Evolutionary conservation across 106 monocot species (phyloP).

Genomic region (Dendrobium nobile): DNA sequence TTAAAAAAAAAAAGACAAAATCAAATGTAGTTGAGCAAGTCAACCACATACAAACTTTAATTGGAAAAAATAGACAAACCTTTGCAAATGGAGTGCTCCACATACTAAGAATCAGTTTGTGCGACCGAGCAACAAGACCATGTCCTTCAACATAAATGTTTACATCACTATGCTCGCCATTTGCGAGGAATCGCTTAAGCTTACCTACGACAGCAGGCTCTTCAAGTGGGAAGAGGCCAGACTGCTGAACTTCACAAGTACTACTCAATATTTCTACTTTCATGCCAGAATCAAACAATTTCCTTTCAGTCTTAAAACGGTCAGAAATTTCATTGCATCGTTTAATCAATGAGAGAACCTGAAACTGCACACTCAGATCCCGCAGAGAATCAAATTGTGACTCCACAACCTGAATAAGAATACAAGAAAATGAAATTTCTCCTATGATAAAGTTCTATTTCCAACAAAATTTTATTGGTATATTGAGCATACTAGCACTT

Average conservation of each 20-base stretch:
- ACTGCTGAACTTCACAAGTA: slow-evolving; percentile 22
- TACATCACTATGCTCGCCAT: slow-evolving; percentile 67
- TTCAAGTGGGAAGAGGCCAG: slow-evolving; percentile 39
- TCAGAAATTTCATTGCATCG: slow-evolving; percentile 58
- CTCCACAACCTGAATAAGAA: slow-evolving; percentile 43
- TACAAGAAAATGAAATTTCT: slow-evolving; percentile 5
- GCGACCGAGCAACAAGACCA: slow-evolving; percentile 49
- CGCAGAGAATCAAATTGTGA: slow-evolving; percentile 40
- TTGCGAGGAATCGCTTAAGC: slow-evolving; percentile 53
- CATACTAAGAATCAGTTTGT: slow-evolving; percentile 79
- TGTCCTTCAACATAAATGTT: slow-evolving; percentile 59
- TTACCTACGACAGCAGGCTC: slow-evolving; percentile 40
- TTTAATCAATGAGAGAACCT: slow-evolving; percentile 46
- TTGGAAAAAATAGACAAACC: slow-evolving; percentile 23
- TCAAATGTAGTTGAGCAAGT: neutral
- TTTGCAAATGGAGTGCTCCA: slow-evolving; percentile 86
- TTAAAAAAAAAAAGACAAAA: neutral
- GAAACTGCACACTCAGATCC: slow-evolving; percentile 56
- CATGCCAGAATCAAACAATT: slow-evolving; percentile 39
- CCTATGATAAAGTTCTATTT: neutral
- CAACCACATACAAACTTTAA: neutral
- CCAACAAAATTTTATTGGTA: neutral
- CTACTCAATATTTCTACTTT: slow-evolving; percentile 44
- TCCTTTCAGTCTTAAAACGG: slow-evolving; percentile 42
- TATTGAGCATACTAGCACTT: neutral